phyloP scores from a whole-genome alignment of 306 rosid genomes.

The Glycine tomentella region DNA sequence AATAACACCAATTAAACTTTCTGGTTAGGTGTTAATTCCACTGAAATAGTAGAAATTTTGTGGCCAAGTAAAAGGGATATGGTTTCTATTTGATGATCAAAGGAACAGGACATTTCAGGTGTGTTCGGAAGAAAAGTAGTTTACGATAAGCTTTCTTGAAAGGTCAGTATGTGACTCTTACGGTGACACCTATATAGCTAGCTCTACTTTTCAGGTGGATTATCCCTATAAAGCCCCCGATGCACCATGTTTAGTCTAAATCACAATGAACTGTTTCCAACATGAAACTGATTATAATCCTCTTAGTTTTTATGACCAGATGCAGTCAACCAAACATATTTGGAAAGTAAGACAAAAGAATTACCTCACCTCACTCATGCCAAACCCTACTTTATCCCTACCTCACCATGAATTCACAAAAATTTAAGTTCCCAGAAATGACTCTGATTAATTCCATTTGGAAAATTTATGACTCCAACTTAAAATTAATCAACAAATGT shows the following conservation, averaged over 20 bases:
- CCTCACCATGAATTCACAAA: conserved; percentile 35
- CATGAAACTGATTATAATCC: conserved; percentile 33
- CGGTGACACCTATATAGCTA: conserved; percentile 44
- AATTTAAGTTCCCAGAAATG: conserved; percentile 29
- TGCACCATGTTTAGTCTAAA: conserved; percentile 33
- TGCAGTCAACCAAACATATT: conserved; percentile 39
- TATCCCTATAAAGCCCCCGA: conserved; percentile 36
- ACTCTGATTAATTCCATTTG: neutral
- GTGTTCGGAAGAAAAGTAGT: conserved; percentile 44
- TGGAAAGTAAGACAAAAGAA: neutral
- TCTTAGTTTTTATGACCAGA: conserved; percentile 13
- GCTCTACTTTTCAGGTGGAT: conserved; percentile 44
- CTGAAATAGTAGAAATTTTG: conserved; percentile 20
- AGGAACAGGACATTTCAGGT: conserved; percentile 45
- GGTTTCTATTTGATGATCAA: neutral
- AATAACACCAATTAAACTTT: too few species aligned
- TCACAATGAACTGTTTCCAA: conserved; percentile 40
- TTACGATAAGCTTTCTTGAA: conserved; percentile 46
- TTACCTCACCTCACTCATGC: conserved; percentile 32
- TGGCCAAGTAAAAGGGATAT: conserved; percentile 13
- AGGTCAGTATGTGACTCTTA: conserved; percentile 50
- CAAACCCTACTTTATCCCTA: conserved; percentile 43
- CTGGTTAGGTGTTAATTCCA: neutral
- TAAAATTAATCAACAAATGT: conserved; percentile 6
- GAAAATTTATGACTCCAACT: neutral